phyloP scores from a whole-genome alignment of 2,329 filamentous ascomycete species.

The Ambrosiella xylebori region DNA sequence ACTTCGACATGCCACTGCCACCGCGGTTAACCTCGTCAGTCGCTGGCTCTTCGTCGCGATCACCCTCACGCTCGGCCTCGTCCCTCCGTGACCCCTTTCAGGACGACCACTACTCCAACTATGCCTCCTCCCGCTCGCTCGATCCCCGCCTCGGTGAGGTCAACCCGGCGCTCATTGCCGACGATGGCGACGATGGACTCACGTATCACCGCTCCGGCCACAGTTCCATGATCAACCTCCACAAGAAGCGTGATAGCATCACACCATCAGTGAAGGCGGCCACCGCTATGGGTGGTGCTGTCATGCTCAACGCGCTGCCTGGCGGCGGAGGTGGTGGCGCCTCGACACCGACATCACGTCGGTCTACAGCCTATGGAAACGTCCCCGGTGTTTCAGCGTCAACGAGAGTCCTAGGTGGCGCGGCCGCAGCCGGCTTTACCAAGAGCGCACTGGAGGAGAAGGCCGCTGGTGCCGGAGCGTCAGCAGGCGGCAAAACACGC shows the following conservation, averaged over 20 bases:
- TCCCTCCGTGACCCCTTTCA: constrained; percentile 12
- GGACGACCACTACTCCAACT: constrained; percentile 9
- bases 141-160: constrained; percentile 39
- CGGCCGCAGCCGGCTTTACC: constrained; percentile 4
- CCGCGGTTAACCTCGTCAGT: constrained; percentile 1
- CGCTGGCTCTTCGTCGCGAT: not conserved
- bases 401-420: not conserved
- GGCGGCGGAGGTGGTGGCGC: not conserved
- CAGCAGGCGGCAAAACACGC: constrained; percentile 32
- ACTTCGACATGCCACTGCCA: constrained; percentile 8
- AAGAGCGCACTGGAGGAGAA: constrained; percentile 29
- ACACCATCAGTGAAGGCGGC: constrained; percentile 28
- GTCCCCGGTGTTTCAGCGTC: not conserved
- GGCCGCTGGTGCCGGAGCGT: not conserved
- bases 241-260: constrained; percentile 22
- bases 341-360: not conserved
- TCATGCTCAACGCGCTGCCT: constrained; percentile 14
- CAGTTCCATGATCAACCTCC: constrained; percentile 39
- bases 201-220: constrained; percentile 32
- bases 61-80: constrained; percentile 4
- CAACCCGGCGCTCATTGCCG: constrained; percentile 64
- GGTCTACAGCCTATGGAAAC: constrained; percentile 2
- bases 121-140: constrained; percentile 19
- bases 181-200: constrained; percentile 78
- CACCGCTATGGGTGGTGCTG: constrained; percentile 24